These are phyloP conservation scores for Reticulascus tulasneorum DNA, from an alignment of 2,329 filamentous ascomycete genomes.

Conservation along the genomic window DNA sequence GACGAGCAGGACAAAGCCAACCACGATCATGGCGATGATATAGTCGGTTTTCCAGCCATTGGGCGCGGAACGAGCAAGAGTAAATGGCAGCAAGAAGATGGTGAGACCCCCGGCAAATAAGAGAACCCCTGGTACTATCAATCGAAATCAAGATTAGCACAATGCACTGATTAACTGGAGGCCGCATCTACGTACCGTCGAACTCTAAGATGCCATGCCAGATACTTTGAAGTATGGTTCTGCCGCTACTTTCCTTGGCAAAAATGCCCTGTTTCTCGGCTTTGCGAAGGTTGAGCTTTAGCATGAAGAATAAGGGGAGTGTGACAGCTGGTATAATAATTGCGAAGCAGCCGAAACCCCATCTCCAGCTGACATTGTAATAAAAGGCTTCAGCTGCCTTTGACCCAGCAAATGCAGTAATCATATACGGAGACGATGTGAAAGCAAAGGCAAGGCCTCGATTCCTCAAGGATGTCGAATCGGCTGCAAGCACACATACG, in stretches of 20 bases:
- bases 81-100: slow-evolving; percentile 63
- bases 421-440: slow-evolving; percentile 37
- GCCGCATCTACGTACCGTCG: slow-evolving; percentile 47
- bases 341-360: slow-evolving; percentile 54
- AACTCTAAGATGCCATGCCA: slow-evolving; percentile 52
- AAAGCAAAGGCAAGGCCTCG: slow-evolving; percentile 34
- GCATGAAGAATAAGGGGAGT: slow-evolving; percentile 49
- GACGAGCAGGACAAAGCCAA: slow-evolving; percentile 56
- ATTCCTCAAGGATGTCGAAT: slow-evolving; percentile 44
- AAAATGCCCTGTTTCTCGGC: slow-evolving; percentile 48
- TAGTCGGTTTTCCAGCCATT: slow-evolving; percentile 47
- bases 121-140: slow-evolving; percentile 47
- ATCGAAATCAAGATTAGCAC: no score
- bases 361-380: slow-evolving; percentile 28
- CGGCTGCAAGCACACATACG: slow-evolving; percentile 62
- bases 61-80: slow-evolving; percentile 43
- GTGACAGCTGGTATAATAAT: slow-evolving; percentile 56
- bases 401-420: slow-evolving; percentile 36
- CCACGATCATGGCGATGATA: slow-evolving; percentile 57
- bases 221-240: slow-evolving; percentile 43
- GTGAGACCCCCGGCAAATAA: slow-evolving; percentile 54
- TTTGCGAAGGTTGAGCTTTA: slow-evolving; percentile 52
- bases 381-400: slow-evolving; percentile 27
- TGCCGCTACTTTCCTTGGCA: slow-evolving; percentile 31
- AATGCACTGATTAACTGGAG: no score